Evolutionary conservation across 1,139 yeast species (phyloP), one percentile per base, ranked within the genome.

Genomic region (Candida tetrigidarum): DNA sequence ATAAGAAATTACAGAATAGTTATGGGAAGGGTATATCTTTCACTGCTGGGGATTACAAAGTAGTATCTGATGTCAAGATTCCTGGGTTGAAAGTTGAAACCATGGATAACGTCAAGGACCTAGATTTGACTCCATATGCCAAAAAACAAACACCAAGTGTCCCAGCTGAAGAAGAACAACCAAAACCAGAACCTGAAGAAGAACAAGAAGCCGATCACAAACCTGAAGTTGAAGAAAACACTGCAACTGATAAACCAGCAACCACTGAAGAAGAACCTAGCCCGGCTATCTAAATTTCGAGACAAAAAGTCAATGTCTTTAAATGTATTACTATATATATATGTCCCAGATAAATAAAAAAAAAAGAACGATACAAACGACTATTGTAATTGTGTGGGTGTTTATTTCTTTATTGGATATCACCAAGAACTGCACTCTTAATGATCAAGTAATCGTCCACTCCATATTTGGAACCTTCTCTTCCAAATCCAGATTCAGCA

Each of bases 401-500:
- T n/a, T n/a, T 22, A 22, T n/a, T 22, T n/a, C 28, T 23, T 37
- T 42, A 42, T 35, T 50, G 47, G 27, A 49, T 41, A 30, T 51
- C 55, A 43, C 56, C 66, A 14, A 66, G 33, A 11, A 64, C 67
- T 27, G 63, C 47, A 30, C 65, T 54, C 43, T 66, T 66, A 35
- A 70, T 56, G 9, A 69, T 59, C 22, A 66, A 57, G 53, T 74
- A 74, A 53, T 74, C 78, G 30, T 71, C 73, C 40, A 72, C 50
- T 18, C 79, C 80, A 54, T 58, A 71, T 47, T 64, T 63, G 2
- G 78, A 73, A 2, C 79, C 79, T 55, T 74, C 80, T 59, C 78
- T 70, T 20, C 80, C 80, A 48, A 73, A 73, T 0, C 80, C 80
- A 26, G 77, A 70, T 39, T 71, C 67, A 27, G 66, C 68, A 33